Conservation (phyloP, 495 filamentous ascomycete species). For the Tuber melanosporum region DNA sequence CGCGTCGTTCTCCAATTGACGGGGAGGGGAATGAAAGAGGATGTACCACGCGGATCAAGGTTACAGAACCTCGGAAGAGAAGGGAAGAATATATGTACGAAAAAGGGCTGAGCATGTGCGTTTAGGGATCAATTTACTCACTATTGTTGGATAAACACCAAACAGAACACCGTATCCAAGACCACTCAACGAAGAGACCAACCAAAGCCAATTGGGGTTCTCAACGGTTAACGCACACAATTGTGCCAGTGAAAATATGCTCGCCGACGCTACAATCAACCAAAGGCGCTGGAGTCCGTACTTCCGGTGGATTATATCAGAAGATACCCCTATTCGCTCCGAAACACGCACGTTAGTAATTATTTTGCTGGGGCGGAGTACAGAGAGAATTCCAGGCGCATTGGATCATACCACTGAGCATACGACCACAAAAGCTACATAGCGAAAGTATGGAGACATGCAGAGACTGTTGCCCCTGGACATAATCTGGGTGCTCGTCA, state of each 20-base stretch:
- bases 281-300: conserved; percentile 62
- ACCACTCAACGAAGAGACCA: conserved; percentile 77
- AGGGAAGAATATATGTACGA: not conserved
- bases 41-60: not conserved
- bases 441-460: conserved; percentile 91
- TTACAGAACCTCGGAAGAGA: conserved; percentile 5
- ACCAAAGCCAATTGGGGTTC: conserved; percentile 69
- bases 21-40: not conserved
- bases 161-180: conserved; percentile 92
- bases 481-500: conserved; percentile 51
- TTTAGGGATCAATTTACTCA: conserved; percentile 44
- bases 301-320: conserved; percentile 76
- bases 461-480: conserved; percentile 75
- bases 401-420: conserved; percentile 58
- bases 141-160: conserved; percentile 86
- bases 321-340: conserved; percentile 64
- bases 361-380: not conserved
- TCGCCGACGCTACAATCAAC: conserved; percentile 71
- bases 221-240: conserved; percentile 68
- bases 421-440: conserved; percentile 71
- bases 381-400: not conserved
- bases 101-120: not conserved
- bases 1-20: conserved; percentile 9
- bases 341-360: not conserved
- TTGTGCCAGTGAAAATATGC: conserved; percentile 75